Evolutionary conservation across 2,329 filamentous ascomycete species (phyloP), one percentile per base, ranked within the genome.

Genomic region (Nothophoma quercina): DNA sequence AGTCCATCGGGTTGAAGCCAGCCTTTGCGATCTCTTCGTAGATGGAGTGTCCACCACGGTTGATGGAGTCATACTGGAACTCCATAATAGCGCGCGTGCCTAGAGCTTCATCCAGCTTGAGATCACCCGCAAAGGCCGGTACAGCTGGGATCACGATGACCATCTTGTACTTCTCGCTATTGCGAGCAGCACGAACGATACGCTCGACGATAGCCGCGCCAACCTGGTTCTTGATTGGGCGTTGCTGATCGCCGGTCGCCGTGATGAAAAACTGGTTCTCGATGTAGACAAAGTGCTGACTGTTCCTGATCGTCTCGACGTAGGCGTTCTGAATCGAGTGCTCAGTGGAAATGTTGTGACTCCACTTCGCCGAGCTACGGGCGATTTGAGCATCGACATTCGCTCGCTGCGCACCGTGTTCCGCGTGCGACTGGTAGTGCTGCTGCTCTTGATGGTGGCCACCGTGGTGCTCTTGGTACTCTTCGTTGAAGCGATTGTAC

Each of bases 211-310:
- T 89, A 22, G 89, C 89, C 5, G 85, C 85, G 36, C 90, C 90
- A 55, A 96, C 88, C 71, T 87, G 86, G 75, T 96, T 95, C 65
- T 81, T 82, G 36, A 96, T 85, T 0, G 90, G 89, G 56, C 82
- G 81, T 69, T 92, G 89, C 50, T 85, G 77, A 46, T 89, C 81
- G n/a, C 67, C 81, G 1, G 89, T 93, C 2, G 90, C 89, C 0
- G 90, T 95, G 74, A 95, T 95, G 79, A 95, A 95, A 78, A 95
- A 95, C 80, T 91, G 87, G 65, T 93, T 92, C 71, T 93, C 89
- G 28, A 93, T 91, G 72, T 92, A 93, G 52, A 93, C 75, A 66
- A 88, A 92, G 69, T 91, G 86, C 66, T 86, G 78, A 15, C 87
- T 87, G 40, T 86, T 85, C 29, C 77, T 79, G 62, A 92, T 92